Evolutionary conservation across 371 early-diverging fungal genomes (phyloP), one percentile per base, ranked within the genome.

Genomic region (Chytridiales sp.): DNA sequence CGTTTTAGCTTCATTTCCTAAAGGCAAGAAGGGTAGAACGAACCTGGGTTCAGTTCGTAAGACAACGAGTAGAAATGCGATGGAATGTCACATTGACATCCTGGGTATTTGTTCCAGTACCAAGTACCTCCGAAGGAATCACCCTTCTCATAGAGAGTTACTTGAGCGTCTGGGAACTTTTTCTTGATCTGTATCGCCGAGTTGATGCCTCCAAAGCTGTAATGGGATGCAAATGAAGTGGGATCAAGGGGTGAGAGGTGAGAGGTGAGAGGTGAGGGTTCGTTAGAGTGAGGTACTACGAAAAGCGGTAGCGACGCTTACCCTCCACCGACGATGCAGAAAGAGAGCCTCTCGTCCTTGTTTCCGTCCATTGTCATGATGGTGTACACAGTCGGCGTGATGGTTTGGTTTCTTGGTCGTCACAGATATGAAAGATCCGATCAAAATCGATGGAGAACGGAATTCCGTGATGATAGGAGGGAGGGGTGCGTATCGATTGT

Each of bases 81-180:
- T 9, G 76, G 71, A 21, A 85, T 71, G 69, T 87, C 85, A 57
- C 85, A 83, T 11, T 76, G 83, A 32, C 73, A 72, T 0, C 85
- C 86, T n/a, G 85, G 85, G 48, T 85, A 85, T 0, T 63, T 78
- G 62, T 85, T 87, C 56, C 56, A 56, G 11, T 43, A 70, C 87
- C 87, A 87, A 4, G 83, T 83, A 6, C 85, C 87, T 1, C 85
- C 85, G 17, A 85, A 65, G 30, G 77, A 80, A 2, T 69, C 62
- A 22, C 72, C 72, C 27, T 72, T 68, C 52, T 87, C 87, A 64
- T 76, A 84, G n/a, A 87, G 59, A 29, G 73, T 68, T 47, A 66
- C 75, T 46, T 49, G 27, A 27, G 41, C 63, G 40, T 81, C 62
- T 24, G 75, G 74, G 39, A 84, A 52, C 36, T 80, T 59, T n/a